These are phyloP conservation scores for Ocimum tenuiflorum DNA, from an alignment of 257 asterid genomes.

Conservation along the genomic window DNA sequence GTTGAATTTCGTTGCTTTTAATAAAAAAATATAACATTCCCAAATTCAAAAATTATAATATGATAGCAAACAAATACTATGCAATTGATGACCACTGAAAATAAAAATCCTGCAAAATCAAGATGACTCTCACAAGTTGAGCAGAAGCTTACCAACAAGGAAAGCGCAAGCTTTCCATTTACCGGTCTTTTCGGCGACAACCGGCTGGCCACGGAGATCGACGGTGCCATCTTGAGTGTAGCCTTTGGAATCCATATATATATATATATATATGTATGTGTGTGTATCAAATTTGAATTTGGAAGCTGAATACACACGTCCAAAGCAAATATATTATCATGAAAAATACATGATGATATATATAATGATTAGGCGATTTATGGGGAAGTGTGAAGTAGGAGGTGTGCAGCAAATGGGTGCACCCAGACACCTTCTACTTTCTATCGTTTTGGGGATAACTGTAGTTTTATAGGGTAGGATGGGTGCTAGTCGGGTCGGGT, in stretches of 20 bases:
- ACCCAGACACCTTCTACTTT: background rate
- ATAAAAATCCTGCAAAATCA: too few relatives aligned
- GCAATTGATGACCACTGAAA: too few relatives aligned
- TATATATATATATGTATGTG: too few relatives aligned
- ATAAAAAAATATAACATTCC: too few relatives aligned
- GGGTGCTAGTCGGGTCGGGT: background rate
- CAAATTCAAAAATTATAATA: too few relatives aligned
- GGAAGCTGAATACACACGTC: background rate
- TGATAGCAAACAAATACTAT: too few relatives aligned
- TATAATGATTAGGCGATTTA: background rate
- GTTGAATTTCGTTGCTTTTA: too few relatives aligned
- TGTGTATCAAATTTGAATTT: background rate
- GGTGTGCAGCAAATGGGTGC: background rate
- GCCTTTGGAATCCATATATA: conserved; percentile 60
- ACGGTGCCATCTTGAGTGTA: conserved; percentile 80
- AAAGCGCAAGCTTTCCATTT: conserved; percentile 87
- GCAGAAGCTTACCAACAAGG: conserved; percentile 47
- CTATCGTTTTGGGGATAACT: background rate
- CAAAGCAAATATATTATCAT: background rate
- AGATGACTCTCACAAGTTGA: too few relatives aligned
- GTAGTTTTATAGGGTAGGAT: background rate
- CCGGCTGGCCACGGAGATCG: conserved; percentile 67
- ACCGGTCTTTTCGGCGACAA: conserved; percentile 57
- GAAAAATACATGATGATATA: background rate
- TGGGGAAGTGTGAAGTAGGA: background rate